Evolutionary conservation across 257 asterid species (phyloP).

Genomic region (Cinchona pubescens): DNA sequence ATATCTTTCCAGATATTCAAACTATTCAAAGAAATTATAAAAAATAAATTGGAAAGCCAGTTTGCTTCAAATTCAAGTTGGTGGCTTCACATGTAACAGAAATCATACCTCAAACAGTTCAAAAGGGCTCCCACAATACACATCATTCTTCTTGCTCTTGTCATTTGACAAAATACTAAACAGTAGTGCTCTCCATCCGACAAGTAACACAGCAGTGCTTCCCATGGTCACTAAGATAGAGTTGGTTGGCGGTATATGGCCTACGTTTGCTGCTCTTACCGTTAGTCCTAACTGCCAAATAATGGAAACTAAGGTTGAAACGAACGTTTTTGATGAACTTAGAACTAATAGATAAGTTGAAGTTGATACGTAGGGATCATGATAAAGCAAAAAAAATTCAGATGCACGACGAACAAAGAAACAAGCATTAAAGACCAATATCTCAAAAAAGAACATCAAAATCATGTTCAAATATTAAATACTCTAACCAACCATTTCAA

Average conservation of each 20-base stretch:
- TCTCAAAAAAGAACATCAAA: no score
- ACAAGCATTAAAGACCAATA: no score
- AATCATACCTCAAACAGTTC: conserved; percentile 69
- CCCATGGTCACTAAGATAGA: conserved; percentile 80
- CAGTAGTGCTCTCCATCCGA: conserved; percentile 79
- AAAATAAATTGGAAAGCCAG: not conserved
- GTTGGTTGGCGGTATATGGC: conserved; percentile 68
- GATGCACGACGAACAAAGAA: not conserved
- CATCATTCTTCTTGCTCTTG: conserved; percentile 53
- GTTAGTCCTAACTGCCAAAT: conserved; percentile 65
- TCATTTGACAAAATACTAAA: conserved; percentile 45
- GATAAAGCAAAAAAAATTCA: not conserved
- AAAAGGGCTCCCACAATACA: conserved; percentile 75
- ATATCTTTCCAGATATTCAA: not conserved
- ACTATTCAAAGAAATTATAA: not conserved
- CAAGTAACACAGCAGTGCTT: conserved; percentile 74
- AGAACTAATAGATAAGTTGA: not conserved
- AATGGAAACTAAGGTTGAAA: conserved; percentile 4
- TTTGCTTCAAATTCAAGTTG: not conserved
- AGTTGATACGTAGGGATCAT: not conserved
- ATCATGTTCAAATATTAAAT: no score
- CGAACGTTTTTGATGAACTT: not conserved
- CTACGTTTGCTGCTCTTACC: conserved; percentile 53
- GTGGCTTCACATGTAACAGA: not conserved
- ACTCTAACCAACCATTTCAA: no score